Percentiles rank a stretch among this genome's conserved stretches.
Evolutionary conservation across 179 eudicot genomes (phyloP).

Genomic region (Silene noctiflora): DNA sequence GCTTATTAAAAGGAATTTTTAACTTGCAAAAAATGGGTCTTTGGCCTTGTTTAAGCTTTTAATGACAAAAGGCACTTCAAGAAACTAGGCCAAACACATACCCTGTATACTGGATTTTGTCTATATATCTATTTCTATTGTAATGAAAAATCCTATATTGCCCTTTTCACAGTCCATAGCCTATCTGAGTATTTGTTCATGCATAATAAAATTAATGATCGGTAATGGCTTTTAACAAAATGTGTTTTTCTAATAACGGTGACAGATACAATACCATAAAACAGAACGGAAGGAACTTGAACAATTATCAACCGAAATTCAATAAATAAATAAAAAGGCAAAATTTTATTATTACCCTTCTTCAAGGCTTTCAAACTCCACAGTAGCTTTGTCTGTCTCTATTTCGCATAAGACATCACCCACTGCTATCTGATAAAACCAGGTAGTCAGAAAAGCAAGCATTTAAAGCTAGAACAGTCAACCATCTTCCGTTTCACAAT

Average conservation of each 20-base stretch:
- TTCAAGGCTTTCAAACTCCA: constrained; percentile 90
- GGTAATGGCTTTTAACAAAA: neutral
- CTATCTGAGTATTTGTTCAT: neutral
- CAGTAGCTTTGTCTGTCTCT: constrained; percentile 93
- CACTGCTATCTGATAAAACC: constrained; percentile 64
- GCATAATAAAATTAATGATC: neutral
- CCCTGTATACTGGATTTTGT: neutral
- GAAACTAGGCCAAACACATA: no score
- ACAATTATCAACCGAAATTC: neutral
- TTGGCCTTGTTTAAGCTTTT: no score
- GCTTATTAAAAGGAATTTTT: no score
- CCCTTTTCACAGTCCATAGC: neutral
- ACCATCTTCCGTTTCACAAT: neutral
- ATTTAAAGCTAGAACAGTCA: neutral
- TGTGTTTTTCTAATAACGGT: neutral
- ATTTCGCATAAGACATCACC: constrained; percentile 92
- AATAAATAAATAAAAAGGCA: neutral
- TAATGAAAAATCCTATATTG: neutral
- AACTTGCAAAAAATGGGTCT: no score
- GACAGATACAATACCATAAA: neutral
- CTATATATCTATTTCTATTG: neutral
- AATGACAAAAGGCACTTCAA: no score
- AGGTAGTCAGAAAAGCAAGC: constrained; percentile 10
- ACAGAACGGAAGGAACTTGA: neutral
- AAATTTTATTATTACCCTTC: constrained; percentile 62